phyloP scores from a whole-genome alignment of 768 basidiomycete species.

The Floccularia luteovirens region DNA sequence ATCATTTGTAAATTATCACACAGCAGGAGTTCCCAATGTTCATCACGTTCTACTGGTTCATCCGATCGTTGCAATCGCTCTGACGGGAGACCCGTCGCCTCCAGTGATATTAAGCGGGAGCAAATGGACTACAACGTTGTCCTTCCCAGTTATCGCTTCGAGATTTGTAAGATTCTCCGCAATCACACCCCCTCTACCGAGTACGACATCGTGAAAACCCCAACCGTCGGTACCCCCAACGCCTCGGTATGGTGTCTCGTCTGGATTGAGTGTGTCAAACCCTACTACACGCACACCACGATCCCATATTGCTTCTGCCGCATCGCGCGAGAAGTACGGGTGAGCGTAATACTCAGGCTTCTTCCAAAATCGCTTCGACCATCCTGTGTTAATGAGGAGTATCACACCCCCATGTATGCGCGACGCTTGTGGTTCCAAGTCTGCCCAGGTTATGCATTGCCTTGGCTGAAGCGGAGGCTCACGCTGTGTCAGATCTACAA shows the following conservation, averaged over 20 bases:
- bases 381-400: constrained; percentile 60
- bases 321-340: constrained; percentile 51
- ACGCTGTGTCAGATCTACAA: constrained; percentile 53
- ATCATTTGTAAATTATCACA: too few species aligned
- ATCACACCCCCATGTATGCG: constrained; percentile 31
- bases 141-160: constrained; percentile 24
- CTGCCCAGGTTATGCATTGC: constrained; percentile 49
- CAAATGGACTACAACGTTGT: constrained; percentile 34
- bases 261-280: constrained; percentile 60
- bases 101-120: constrained; percentile 51
- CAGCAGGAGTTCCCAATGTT: too few species aligned
- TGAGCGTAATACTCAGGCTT: constrained; percentile 47
- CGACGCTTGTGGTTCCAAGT: constrained; percentile 27
- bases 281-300: constrained; percentile 53
- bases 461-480: constrained; percentile 17
- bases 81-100: constrained; percentile 64
- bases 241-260: constrained; percentile 42
- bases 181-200: constrained; percentile 58
- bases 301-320: constrained; percentile 39
- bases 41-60: too few species aligned
- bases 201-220: constrained; percentile 48
- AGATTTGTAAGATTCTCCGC: constrained; percentile 65
- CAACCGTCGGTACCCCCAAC: constrained; percentile 29
- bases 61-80: constrained; percentile 66
- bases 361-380: constrained; percentile 49